phyloP scores from a whole-genome alignment of 2,329 filamentous ascomycete species.

The Fonsecaea pedrosoi region DNA sequence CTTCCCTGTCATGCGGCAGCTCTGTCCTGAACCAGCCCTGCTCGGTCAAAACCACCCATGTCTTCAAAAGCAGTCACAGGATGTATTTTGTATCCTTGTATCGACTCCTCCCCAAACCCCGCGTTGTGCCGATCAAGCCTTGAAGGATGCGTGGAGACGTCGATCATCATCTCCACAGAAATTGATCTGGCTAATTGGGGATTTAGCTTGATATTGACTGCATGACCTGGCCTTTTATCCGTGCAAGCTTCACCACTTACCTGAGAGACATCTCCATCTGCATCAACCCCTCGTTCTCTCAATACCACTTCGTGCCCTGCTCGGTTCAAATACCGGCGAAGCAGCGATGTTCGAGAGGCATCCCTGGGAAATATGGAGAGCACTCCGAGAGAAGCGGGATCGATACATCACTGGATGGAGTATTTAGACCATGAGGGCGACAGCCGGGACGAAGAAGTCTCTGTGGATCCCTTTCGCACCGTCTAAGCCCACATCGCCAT shows the following conservation, averaged over 20 bases:
- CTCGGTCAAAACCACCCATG: not conserved
- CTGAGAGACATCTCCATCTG: not conserved
- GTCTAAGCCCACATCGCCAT: not conserved
- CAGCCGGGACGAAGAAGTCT: not conserved
- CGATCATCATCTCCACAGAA: conserved; percentile 11
- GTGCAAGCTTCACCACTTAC: not conserved
- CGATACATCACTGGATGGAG: not conserved
- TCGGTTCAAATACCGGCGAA: conserved; percentile 11
- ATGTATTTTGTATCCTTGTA: not conserved
- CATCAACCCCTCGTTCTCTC: conserved; percentile 5
- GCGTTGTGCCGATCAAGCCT: conserved; percentile 4
- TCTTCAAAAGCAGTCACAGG: not conserved
- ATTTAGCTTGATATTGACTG: not conserved
- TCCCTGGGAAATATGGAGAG: not conserved
- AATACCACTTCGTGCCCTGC: not conserved
- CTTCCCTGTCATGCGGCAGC: not conserved
- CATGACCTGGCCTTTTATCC: not conserved
- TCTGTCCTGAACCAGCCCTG: not conserved
- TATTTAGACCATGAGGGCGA: not conserved
- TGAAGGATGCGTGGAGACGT: conserved; percentile 4
- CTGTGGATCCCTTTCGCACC: not conserved
- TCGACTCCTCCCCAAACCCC: conserved; percentile 3
- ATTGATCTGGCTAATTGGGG: not conserved
- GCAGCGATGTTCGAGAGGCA: not conserved
- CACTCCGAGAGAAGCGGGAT: not conserved